Conservation (phyloP, 139 green algal genomes). For the Gonium pectorale region DNA sequence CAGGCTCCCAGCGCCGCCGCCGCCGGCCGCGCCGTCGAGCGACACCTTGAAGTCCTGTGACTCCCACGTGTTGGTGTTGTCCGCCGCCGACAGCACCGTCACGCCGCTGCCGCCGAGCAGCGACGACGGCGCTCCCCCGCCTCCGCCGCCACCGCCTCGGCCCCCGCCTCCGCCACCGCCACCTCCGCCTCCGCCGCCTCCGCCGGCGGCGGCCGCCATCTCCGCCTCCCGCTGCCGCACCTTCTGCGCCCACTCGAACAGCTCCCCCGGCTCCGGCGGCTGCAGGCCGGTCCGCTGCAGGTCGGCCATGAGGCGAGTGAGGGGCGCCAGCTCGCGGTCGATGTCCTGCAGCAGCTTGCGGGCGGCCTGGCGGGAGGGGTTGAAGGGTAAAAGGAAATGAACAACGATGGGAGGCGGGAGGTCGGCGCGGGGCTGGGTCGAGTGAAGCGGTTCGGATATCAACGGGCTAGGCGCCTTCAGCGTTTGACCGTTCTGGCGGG, state of each 20-base stretch:
- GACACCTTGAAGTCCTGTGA: slow-evolving; percentile 19
- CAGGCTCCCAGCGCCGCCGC: neutral
- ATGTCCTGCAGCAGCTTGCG: slow-evolving; percentile 38
- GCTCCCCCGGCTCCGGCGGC: slow-evolving; percentile 19
- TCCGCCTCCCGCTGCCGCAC: slow-evolving; percentile 11
- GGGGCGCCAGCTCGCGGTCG: slow-evolving; percentile 44
- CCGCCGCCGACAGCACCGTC: slow-evolving; percentile 15
- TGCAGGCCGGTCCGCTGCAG: slow-evolving; percentile 3
- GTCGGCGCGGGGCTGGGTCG: no score
- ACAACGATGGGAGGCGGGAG: no score
- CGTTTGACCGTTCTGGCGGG: no score
- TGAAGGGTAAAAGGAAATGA: no score
- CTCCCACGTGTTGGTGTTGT: slow-evolving; percentile 46
- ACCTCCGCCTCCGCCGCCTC: neutral
- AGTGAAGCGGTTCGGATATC: no score
- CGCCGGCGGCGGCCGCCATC: neutral
- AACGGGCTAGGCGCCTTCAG: no score
- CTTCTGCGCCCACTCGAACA: slow-evolving; percentile 38
- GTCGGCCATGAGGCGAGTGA: slow-evolving; percentile 31
- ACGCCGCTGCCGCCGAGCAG: slow-evolving; percentile 29
- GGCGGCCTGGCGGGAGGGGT: slow-evolving; percentile 2
- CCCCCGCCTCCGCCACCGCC: neutral
- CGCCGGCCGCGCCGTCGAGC: neutral
- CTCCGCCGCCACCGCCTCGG: neutral
- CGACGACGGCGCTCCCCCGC: neutral